Evolutionary conservation across 2,329 filamentous ascomycete genomes (phyloP), one percentile per base, ranked within the genome.

Genomic region (Botryotinia calthae): DNA sequence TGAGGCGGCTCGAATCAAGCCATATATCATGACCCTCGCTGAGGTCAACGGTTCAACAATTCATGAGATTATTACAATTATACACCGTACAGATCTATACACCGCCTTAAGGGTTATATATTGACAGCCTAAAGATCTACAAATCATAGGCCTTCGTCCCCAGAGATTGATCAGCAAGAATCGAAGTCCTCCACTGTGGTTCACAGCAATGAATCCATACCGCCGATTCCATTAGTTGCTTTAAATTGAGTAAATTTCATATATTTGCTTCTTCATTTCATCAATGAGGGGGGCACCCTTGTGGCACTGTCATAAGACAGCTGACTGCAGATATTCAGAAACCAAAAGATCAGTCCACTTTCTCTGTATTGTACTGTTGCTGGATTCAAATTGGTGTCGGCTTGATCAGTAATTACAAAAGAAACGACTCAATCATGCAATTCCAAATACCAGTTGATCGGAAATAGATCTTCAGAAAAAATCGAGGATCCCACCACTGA

Each of bases 121-220:
- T 68, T 40, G 44, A 66, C 69, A 40, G 70, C 48, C 62, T 42
- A 14, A 34, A 31, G 48, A 72, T 68, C 70, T 72, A 68, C 70
- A 61, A 67, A 44, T 68, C 70, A 71, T 20, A 46, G 31, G 40
- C 31, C 40, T 46, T 44, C 34, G 59, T 44, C 10, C 25, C 63
- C 31, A 42, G 54, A 58, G 28, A 37, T 48, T 51, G 62, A 48
- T 51, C 28, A 51, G 44, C 40, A n/a, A 25, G 62, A 72, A 40
- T 68, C 37, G 51, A 59, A 68, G 37, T 61, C 31, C 63, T 72
- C 70, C 63, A 72, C 63, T 68, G 51, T 72, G 31, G 40, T 51
- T 68, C 42, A 68, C 63, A 46, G 63, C 51, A 61, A 40, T 51
- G 42, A 34, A 61, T 68, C 31, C 51, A 68, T 48, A 61, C 42